These are phyloP conservation scores for Serendipita sp. DNA, from an alignment of 768 basidiomycete species.

Conservation along the genomic window DNA sequence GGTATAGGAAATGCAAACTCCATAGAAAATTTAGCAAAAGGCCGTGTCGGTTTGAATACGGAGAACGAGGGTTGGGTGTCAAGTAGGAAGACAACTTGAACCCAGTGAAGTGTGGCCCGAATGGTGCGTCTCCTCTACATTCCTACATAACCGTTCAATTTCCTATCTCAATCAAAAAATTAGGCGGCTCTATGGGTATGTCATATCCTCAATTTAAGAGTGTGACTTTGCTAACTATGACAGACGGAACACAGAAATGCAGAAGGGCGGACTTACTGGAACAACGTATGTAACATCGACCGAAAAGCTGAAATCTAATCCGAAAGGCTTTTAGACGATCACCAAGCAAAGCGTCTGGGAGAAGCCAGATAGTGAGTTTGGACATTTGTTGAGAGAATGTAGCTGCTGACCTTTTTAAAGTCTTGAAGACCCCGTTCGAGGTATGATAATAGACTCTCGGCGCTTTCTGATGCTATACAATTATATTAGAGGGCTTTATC, in stretches of 20 bases:
- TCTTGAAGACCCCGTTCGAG: conserved; percentile 85
- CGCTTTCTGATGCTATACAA: conserved; percentile 5
- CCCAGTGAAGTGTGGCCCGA: background rate
- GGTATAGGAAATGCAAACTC: conserved; percentile 63
- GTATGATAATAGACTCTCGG: conserved; percentile 23
- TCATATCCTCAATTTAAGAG: background rate
- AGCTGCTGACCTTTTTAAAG: conserved; percentile 21
- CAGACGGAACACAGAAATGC: conserved; percentile 90
- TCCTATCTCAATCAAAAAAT: background rate
- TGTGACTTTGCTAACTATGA: background rate
- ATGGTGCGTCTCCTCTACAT: background rate
- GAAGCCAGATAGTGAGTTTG: conserved; percentile 71
- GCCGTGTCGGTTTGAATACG: background rate
- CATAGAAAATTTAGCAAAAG: background rate
- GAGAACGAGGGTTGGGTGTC: background rate
- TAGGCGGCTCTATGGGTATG: background rate
- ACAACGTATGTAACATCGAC: conserved; percentile 30
- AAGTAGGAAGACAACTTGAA: background rate
- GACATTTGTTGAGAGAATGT: too few relatives aligned
- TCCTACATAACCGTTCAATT: background rate
- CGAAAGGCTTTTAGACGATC: conserved; percentile 24
- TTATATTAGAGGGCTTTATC: conserved; percentile 57
- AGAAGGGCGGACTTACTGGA: conserved; percentile 98
- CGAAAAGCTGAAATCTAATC: background rate
- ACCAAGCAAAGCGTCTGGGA: conserved; percentile 94